These are phyloP conservation scores for Lichtheimia ornata DNA, from an alignment of 371 early-diverging fungal species.

Conservation along the genomic window DNA sequence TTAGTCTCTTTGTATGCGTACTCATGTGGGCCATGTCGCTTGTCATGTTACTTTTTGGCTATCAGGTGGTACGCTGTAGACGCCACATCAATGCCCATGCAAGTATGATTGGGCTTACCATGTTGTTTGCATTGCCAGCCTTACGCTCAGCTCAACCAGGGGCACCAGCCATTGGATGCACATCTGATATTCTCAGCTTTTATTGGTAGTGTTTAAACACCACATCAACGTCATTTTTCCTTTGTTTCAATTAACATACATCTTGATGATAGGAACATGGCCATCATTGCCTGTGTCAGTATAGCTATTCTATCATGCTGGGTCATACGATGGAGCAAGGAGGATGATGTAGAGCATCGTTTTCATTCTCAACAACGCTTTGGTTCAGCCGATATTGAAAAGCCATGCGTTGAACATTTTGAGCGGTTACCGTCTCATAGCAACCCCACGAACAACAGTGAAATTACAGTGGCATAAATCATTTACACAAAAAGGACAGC, in stretches of 20 bases:
- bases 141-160: constrained; percentile 43
- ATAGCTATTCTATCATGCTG: constrained; percentile 33
- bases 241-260: background rate
- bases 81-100: constrained; percentile 36
- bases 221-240: no score
- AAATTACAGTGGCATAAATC: background rate
- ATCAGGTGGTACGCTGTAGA: constrained; percentile 29
- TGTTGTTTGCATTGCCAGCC: constrained; percentile 44
- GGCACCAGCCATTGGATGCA: constrained; percentile 41
- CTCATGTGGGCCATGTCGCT: constrained; percentile 44
- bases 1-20: constrained; percentile 37
- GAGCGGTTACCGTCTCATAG: background rate
- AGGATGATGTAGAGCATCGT: background rate
- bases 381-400: no score
- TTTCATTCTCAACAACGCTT: no score
- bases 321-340: constrained; percentile 29
- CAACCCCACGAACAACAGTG: background rate
- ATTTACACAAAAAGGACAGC: no score
- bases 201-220: constrained; percentile 36
- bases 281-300: constrained; percentile 33
- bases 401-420: no score
- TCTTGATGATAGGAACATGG: constrained; percentile 33
- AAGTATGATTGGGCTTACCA: constrained; percentile 38
- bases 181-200: constrained; percentile 37
- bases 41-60: constrained; percentile 32